Percentiles rank a stretch among this genome's conserved stretches.
phyloP scores from a whole-genome alignment of 1,284 basidiomycete genomes.

The Gymnopus androsaceus region DNA sequence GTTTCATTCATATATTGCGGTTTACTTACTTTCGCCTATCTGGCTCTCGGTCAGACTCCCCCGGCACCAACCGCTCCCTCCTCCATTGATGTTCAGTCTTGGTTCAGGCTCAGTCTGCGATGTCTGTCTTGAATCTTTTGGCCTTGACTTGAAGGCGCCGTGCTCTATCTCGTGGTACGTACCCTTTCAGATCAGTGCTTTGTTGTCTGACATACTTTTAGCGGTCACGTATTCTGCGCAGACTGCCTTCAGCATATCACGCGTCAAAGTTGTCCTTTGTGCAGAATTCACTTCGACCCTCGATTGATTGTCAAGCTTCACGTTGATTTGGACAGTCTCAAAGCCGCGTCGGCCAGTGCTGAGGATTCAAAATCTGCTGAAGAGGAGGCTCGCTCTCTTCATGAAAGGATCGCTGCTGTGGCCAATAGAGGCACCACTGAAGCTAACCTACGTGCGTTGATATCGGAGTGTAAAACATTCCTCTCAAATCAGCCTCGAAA shows the following conservation, averaged over 20 bases:
- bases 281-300: constrained; percentile 43
- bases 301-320: constrained; percentile 42
- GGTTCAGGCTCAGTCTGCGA: constrained; percentile 51
- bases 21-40: constrained; percentile 12
- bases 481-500: constrained; percentile 36
- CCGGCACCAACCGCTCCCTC: constrained; percentile 22
- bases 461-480: constrained; percentile 43
- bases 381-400: constrained; percentile 38
- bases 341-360: constrained; percentile 13
- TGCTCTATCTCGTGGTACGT: constrained; percentile 45
- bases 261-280: constrained; percentile 60
- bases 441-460: constrained; percentile 37
- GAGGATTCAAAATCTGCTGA: constrained; percentile 19
- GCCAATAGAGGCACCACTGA: constrained; percentile 44
- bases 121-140: constrained; percentile 53
- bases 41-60: constrained; percentile 23
- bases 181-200: neutral
- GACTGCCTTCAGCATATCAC: constrained; percentile 46
- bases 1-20: constrained; percentile 18
- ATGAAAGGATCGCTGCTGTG: constrained; percentile 39
- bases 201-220: neutral
- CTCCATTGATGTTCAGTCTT: constrained; percentile 47
- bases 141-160: constrained; percentile 40
- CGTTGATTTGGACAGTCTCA: constrained; percentile 40
- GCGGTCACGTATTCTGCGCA: constrained; percentile 15